These are phyloP conservation scores for Zymoseptoria pseudotritici DNA, from an alignment of 2,329 filamentous ascomycete genomes.

Conservation along the genomic window DNA sequence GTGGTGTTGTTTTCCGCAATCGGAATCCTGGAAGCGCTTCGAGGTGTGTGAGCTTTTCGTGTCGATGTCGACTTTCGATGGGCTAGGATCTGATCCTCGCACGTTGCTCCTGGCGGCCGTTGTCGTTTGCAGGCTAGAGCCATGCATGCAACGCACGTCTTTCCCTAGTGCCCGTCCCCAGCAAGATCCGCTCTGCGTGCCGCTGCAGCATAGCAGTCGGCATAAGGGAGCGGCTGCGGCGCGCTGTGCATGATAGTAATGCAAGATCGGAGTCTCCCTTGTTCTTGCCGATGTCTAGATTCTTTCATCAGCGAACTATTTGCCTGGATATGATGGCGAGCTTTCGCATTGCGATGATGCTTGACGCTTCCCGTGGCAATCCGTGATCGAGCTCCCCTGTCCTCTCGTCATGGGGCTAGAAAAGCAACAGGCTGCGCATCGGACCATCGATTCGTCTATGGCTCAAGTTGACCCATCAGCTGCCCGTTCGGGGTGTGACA, in stretches of 20 bases:
- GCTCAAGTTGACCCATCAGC: slow-evolving; percentile 12
- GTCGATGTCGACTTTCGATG: background rate
- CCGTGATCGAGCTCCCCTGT: background rate
- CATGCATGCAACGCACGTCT: slow-evolving; percentile 3
- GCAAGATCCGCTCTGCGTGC: slow-evolving; percentile 3
- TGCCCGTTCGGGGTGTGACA: slow-evolving; percentile 7
- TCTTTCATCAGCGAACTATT: background rate
- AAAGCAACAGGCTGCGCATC: slow-evolving; percentile 4
- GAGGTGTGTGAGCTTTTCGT: slow-evolving; percentile 1
- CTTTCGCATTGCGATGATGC: background rate
- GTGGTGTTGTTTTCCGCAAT: background rate
- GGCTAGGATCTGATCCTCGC: background rate
- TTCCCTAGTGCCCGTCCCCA: slow-evolving; percentile 5
- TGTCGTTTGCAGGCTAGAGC: slow-evolving; percentile 5
- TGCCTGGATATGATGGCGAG: background rate
- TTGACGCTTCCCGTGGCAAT: background rate
- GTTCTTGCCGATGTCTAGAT: slow-evolving; percentile 5
- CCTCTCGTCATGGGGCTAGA: background rate
- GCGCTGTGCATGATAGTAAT: slow-evolving; percentile 3
- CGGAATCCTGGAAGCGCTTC: background rate
- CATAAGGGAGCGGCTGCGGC: background rate
- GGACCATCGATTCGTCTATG: slow-evolving; percentile 12
- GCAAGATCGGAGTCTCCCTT: background rate
- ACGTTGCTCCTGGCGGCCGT: slow-evolving; percentile 1
- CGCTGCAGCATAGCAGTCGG: slow-evolving; percentile 1